Conservation (phyloP, 1,284 basidiomycete species). For the Rugiboletus extremiorientalis region DNA sequence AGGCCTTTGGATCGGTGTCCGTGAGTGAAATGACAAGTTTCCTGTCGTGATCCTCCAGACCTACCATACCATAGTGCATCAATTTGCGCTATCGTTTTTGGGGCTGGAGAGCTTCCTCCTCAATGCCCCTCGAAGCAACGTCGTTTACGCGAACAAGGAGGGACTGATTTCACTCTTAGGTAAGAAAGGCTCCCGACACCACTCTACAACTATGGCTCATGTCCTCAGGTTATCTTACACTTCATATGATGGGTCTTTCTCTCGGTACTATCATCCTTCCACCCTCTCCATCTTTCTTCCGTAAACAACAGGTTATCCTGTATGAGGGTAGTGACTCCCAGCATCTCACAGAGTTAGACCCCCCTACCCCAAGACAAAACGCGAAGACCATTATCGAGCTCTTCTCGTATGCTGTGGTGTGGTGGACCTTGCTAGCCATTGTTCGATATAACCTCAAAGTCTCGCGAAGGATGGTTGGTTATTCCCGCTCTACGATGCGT, state of each 20-base stretch:
- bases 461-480: constrained; percentile 77
- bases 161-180: constrained; percentile 82
- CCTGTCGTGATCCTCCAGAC: not conserved
- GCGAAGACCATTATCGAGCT: constrained; percentile 77
- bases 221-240: constrained; percentile 80
- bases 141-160: constrained; percentile 90
- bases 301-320: constrained; percentile 40
- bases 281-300: constrained; percentile 71
- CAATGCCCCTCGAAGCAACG: constrained; percentile 53
- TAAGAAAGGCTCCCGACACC: constrained; percentile 27
- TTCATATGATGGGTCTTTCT: constrained; percentile 86
- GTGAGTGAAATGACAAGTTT: constrained; percentile 43
- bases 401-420: constrained; percentile 72
- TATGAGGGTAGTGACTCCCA: constrained; percentile 9
- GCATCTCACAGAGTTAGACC: constrained; percentile 19
- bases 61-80: constrained; percentile 54
- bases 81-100: constrained; percentile 56
- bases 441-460: constrained; percentile 46
- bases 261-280: constrained; percentile 82
- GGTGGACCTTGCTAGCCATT: constrained; percentile 67
- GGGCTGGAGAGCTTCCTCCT: constrained; percentile 68
- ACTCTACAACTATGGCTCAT: not conserved
- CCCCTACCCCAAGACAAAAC: constrained; percentile 46
- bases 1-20: constrained; percentile 60
- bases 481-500: not conserved